These are phyloP conservation scores for Penicillium sp. DNA, from an alignment of 2,329 filamentous ascomycete genomes.

Conservation along the genomic window DNA sequence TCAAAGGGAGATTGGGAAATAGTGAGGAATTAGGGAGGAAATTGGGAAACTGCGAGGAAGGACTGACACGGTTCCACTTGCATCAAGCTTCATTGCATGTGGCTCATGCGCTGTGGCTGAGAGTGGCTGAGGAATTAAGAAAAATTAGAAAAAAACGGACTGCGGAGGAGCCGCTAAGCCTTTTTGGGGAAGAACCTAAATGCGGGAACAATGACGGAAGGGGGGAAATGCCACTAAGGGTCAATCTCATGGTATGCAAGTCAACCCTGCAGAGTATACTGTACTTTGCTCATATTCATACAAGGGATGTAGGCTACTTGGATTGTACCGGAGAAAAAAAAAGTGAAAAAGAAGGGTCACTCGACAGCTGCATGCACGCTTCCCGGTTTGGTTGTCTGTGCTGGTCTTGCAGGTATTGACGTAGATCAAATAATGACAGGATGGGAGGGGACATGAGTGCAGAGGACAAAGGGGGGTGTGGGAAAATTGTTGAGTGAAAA, in stretches of 20 bases:
- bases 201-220: conserved; percentile 25
- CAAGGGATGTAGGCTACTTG: conserved; percentile 2
- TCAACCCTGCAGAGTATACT: conserved; percentile 18
- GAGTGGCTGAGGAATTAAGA: background rate
- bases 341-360: conserved; percentile 10
- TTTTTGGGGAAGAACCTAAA: conserved; percentile 9
- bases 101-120: conserved; percentile 1
- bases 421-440: background rate
- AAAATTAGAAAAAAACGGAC: conserved; percentile 4
- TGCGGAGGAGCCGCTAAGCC: conserved; percentile 16
- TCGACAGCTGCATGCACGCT: conserved; percentile 21
- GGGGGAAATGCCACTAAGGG: conserved; percentile 21
- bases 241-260: conserved; percentile 16
- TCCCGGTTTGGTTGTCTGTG: conserved; percentile 21
- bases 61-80: too few relatives aligned
- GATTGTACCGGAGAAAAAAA: conserved; percentile 10
- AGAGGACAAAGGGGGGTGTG: background rate
- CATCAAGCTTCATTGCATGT: background rate
- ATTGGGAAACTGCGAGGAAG: background rate
- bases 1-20: background rate
- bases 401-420: conserved; percentile 16
- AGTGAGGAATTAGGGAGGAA: background rate
- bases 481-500: background rate
- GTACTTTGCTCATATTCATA: background rate
- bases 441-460: background rate